Evolutionary conservation across 495 filamentous ascomycete genomes (phyloP).

Genomic region (Aspergillus affinis): DNA sequence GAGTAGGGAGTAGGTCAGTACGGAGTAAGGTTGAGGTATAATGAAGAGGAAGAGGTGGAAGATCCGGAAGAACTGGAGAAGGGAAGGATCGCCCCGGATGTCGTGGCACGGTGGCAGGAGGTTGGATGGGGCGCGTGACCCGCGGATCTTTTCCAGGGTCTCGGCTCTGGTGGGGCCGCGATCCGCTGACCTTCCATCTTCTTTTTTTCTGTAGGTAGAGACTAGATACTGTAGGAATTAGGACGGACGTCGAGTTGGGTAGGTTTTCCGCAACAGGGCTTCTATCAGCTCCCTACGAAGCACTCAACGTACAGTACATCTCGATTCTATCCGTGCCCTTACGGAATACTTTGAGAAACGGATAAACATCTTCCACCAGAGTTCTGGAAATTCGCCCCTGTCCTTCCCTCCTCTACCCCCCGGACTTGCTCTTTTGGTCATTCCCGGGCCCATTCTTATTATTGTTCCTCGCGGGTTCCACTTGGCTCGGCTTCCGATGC

Average conservation of each 20-base stretch:
- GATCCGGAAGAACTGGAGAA: neutral
- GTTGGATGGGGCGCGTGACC: slow-evolving; percentile 35
- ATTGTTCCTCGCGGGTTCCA: neutral
- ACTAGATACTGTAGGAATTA: no score
- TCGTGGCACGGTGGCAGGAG: slow-evolving; percentile 16
- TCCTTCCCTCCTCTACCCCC: slow-evolving; percentile 9
- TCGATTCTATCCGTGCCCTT: no score
- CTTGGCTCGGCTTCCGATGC: neutral
- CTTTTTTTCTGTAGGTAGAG: no score
- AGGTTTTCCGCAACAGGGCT: no score
- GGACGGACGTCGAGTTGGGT: no score
- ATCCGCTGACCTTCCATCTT: no score
- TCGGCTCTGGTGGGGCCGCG: slow-evolving; percentile 21
- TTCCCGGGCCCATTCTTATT: slow-evolving; percentile 9
- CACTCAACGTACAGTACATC: no score
- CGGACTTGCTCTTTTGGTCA: slow-evolving; percentile 26
- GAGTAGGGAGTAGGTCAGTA: no score
- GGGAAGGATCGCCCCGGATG: slow-evolving; percentile 11
- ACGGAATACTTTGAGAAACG: no score
- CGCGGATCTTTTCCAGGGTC: slow-evolving; percentile 29
- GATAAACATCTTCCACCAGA: neutral
- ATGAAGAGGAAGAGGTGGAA: no score
- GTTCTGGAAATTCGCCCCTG: slow-evolving; percentile 6
- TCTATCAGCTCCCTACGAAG: no score
- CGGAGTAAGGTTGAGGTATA: no score